Percentiles rank a stretch among this genome's conserved stretches.
These are phyloP conservation scores for Paramecium sexaurelia DNA, from an alignment of 73 alveolate species.

Conservation along the genomic window DNA sequence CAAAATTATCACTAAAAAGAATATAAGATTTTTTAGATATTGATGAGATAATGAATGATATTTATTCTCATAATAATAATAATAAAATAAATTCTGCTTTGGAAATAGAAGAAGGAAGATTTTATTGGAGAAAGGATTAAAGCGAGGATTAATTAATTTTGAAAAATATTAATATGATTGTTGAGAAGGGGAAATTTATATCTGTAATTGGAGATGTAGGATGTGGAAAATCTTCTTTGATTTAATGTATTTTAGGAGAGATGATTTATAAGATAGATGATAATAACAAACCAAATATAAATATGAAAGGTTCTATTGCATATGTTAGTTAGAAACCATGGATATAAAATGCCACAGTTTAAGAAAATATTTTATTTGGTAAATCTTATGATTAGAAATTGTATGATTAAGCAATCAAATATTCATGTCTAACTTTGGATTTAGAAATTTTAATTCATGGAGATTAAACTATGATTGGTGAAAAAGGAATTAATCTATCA, in stretches of 20 bases:
- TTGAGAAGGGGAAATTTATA: constrained; percentile 53
- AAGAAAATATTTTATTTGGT: constrained; percentile 81
- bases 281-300: background rate
- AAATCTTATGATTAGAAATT: constrained; percentile 73
- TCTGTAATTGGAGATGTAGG: constrained; percentile 72
- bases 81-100: constrained; percentile 25
- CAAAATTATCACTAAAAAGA: constrained; percentile 59
- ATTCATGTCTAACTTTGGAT: constrained; percentile 79
- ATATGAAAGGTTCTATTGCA: constrained; percentile 29
- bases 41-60: background rate
- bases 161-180: background rate
- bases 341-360: constrained; percentile 54
- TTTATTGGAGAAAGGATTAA: background rate
- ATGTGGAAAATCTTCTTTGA: constrained; percentile 65
- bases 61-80: background rate
- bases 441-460: constrained; percentile 73
- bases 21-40: constrained; percentile 48
- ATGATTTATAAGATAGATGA: constrained; percentile 8
- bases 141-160: constrained; percentile 3
- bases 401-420: constrained; percentile 73
- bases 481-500: constrained; percentile 79
- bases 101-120: constrained; percentile 27
- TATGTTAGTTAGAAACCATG: constrained; percentile 59
- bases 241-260: constrained; percentile 65
- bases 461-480: constrained; percentile 81